phyloP scores from a whole-genome alignment of 805 yeast genomes.

The Candida palmyrensis region DNA sequence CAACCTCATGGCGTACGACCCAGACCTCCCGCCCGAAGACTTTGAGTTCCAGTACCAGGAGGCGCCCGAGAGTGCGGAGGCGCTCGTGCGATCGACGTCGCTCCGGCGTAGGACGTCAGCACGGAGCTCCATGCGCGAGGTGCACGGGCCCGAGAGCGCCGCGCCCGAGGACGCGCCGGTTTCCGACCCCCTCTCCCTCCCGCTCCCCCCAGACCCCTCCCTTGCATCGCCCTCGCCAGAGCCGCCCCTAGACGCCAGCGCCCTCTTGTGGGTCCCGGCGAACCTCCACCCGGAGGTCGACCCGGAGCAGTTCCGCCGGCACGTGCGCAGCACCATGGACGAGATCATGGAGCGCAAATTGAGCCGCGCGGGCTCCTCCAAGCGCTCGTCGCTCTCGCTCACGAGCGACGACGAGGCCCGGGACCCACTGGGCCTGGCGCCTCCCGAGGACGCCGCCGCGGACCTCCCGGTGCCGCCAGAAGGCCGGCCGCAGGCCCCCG shows the following conservation, averaged over 20 bases:
- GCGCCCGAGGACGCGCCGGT: neutral
- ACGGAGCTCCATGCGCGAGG: neutral
- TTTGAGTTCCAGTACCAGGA: slow-evolving; percentile 19
- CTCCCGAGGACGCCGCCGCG: slow-evolving; percentile 22
- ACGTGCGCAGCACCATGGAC: slow-evolving; percentile 56
- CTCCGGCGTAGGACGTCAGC: too few relatives aligned
- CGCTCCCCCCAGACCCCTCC: slow-evolving; percentile 5
- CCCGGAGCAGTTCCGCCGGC: slow-evolving; percentile 75
- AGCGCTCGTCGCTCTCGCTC: slow-evolving; percentile 19
- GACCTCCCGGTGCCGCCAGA: neutral
- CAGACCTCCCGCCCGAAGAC: slow-evolving; percentile 56
- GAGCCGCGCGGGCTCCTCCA: slow-evolving; percentile 20
- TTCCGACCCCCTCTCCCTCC: neutral
- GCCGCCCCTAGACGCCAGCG: slow-evolving; percentile 28
- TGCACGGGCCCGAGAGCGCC: too few relatives aligned
- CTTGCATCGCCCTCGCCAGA: slow-evolving; percentile 6
- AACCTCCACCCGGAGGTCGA: slow-evolving; percentile 90
- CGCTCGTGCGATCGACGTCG: too few relatives aligned
- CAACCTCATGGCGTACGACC: slow-evolving; percentile 54
- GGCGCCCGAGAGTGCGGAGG: neutral
- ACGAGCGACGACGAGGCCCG: slow-evolving; percentile 20
- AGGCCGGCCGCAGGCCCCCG: neutral
- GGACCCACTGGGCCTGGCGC: too few relatives aligned
- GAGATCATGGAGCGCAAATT: slow-evolving; percentile 41
- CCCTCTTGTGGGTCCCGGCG: slow-evolving; percentile 93